These are phyloP conservation scores for Pyrenophora seminiperda DNA, from an alignment of 2,329 filamentous ascomycete genomes.

Conservation along the genomic window DNA sequence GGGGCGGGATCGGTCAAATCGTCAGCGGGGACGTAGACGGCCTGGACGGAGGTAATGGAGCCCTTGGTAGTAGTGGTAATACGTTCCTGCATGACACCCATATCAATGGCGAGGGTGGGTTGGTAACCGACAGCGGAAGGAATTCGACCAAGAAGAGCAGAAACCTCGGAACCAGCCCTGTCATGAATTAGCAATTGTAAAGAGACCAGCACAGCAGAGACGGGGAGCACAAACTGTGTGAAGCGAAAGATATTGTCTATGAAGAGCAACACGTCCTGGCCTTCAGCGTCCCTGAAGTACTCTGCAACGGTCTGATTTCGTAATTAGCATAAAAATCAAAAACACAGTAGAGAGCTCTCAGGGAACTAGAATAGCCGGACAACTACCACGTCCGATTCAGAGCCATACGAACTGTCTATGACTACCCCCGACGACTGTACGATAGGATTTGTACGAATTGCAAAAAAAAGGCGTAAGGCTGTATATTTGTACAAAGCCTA, in stretches of 20 bases:
- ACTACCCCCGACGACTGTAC: no score
- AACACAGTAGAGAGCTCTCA: no score
- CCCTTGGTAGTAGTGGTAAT: slow-evolving; percentile 99
- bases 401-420: no score
- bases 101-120: slow-evolving; percentile 44
- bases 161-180: slow-evolving; percentile 99
- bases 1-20: slow-evolving; percentile 99
- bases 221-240: no score
- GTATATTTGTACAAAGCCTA: no score
- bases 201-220: no score
- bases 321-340: no score
- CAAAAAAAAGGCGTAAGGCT: no score
- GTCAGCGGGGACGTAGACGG: slow-evolving; percentile 99
- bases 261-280: slow-evolving; percentile 98
- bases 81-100: slow-evolving; percentile 82
- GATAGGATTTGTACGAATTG: no score
- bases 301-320: slow-evolving; percentile 68
- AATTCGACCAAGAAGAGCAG: slow-evolving; percentile 98
- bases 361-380: no score
- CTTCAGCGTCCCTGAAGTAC: slow-evolving; percentile 79
- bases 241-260: slow-evolving; percentile 99
- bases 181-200: no score
- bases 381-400: no score
- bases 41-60: slow-evolving; percentile 99
- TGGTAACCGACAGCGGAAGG: slow-evolving; percentile 99